Conservation (phyloP, 2,329 filamentous ascomycete genomes). For the Aspergillus sp. region DNA sequence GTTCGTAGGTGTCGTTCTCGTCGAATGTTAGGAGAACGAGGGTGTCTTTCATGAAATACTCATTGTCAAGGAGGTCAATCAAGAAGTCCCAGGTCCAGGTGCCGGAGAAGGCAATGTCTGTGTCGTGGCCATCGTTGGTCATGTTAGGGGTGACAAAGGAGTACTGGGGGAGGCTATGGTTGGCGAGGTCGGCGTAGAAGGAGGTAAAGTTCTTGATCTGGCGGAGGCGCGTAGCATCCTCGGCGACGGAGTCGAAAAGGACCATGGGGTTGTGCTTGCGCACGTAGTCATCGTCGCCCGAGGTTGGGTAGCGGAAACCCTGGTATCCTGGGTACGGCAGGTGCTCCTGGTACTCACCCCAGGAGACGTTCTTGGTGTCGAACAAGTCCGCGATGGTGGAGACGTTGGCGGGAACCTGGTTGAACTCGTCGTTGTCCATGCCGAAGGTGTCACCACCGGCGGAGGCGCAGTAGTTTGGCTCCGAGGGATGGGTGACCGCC, state of each 20-base stretch:
- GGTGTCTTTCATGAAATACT: conserved; percentile 73
- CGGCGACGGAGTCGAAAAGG: conserved; percentile 64
- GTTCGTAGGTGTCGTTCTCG: conserved; percentile 70
- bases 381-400: conserved; percentile 69
- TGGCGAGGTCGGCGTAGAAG: conserved; percentile 67
- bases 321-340: conserved; percentile 74
- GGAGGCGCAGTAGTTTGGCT: conserved; percentile 73
- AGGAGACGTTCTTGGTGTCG: conserved; percentile 63
- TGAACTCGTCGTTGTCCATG: conserved; percentile 67
- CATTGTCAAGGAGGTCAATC: conserved; percentile 66
- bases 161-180: conserved; percentile 68
- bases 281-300: conserved; percentile 71
- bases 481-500: conserved; percentile 68
- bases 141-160: conserved; percentile 54
- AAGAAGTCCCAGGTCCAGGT: conserved; percentile 69
- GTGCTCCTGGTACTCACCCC: conserved; percentile 75
- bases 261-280: conserved; percentile 75
- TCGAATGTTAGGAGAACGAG: conserved; percentile 82
- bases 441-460: conserved; percentile 73
- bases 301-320: conserved; percentile 60
- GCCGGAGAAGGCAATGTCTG: conserved; percentile 66
- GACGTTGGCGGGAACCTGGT: conserved; percentile 58
- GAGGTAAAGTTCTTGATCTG: conserved; percentile 72
- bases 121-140: conserved; percentile 73
- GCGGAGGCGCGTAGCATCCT: conserved; percentile 58